A percentile compares a stretch with the other conserved stretches of the same genome.
phyloP scores from a whole-genome alignment of 2,329 filamentous ascomycete species.

The Fusarium denticulatum region DNA sequence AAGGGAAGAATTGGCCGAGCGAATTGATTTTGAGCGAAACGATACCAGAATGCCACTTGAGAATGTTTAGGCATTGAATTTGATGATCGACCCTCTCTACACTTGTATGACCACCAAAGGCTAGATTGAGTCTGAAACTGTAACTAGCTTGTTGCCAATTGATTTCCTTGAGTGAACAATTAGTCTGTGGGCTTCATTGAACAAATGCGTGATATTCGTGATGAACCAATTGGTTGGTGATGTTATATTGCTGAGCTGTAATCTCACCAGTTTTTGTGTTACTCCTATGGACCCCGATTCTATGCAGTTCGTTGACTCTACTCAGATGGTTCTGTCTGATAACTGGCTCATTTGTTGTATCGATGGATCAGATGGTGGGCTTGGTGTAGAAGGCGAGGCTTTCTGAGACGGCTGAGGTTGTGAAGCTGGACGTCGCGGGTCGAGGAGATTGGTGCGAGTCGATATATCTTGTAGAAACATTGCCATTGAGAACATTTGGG shows the following conservation, averaged over 20 bases:
- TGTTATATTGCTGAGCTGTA: background rate
- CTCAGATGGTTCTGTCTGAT: conserved; percentile 16
- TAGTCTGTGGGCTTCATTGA: background rate
- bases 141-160: conserved; percentile 36
- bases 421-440: conserved; percentile 3
- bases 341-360: conserved; percentile 16
- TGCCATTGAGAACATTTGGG: conserved; percentile 50
- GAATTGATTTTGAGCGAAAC: conserved; percentile 32
- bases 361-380: conserved; percentile 21
- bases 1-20: conserved; percentile 47
- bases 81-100: conserved; percentile 42
- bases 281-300: background rate
- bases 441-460: conserved; percentile 42
- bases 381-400: conserved; percentile 3
- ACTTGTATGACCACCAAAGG: conserved; percentile 25
- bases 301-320: background rate
- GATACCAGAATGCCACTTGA: conserved; percentile 31
- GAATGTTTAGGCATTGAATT: conserved; percentile 20
- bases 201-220: background rate
- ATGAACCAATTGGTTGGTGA: background rate
- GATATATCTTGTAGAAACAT: conserved; percentile 50
- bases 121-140: conserved; percentile 24
- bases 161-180: conserved; percentile 32
- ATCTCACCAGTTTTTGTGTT: background rate
- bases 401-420: background rate